These are phyloP conservation scores for Monosporozyma yasuniensis DNA, from an alignment of 805 yeast genomes.

Conservation along the genomic window DNA sequence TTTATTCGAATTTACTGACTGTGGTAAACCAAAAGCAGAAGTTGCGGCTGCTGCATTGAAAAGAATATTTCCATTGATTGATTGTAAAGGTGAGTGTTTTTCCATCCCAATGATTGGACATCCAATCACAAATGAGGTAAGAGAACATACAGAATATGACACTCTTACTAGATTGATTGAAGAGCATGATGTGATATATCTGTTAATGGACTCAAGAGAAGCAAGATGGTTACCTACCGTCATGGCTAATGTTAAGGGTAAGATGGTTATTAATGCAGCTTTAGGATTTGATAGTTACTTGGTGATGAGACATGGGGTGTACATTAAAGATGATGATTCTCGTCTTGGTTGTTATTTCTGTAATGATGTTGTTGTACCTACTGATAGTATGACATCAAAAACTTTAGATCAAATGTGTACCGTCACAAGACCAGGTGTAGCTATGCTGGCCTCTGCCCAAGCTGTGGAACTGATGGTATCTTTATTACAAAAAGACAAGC, in stretches of 20 bases:
- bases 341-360: slow-evolving; percentile 91
- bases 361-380: slow-evolving; percentile 91
- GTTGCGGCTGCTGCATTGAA: slow-evolving; percentile 68
- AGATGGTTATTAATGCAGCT: slow-evolving; percentile 84
- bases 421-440: slow-evolving; percentile 94
- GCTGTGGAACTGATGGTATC: slow-evolving; percentile 81
- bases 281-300: slow-evolving; percentile 88
- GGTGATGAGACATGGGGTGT: slow-evolving; percentile 86
- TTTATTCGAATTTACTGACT: slow-evolving; percentile 71
- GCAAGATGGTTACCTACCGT: slow-evolving; percentile 97
- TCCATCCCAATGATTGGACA: slow-evolving; percentile 98
- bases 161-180: slow-evolving; percentile 44
- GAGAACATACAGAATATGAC: slow-evolving; percentile 44
- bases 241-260: slow-evolving; percentile 54
- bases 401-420: slow-evolving; percentile 98
- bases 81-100: slow-evolving; percentile 50
- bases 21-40: slow-evolving; percentile 70
- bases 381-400: slow-evolving; percentile 76
- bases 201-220: slow-evolving; percentile 91
- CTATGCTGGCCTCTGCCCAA: slow-evolving; percentile 74
- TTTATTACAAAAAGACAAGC: slow-evolving; percentile 52
- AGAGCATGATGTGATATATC: slow-evolving; percentile 65
- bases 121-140: slow-evolving; percentile 50
- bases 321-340: slow-evolving; percentile 12
- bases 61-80: slow-evolving; percentile 70